Base-by-base conservation (phyloP, 1,139 yeast species). In the Hemisphaericaspora lyxosophila region DNA sequence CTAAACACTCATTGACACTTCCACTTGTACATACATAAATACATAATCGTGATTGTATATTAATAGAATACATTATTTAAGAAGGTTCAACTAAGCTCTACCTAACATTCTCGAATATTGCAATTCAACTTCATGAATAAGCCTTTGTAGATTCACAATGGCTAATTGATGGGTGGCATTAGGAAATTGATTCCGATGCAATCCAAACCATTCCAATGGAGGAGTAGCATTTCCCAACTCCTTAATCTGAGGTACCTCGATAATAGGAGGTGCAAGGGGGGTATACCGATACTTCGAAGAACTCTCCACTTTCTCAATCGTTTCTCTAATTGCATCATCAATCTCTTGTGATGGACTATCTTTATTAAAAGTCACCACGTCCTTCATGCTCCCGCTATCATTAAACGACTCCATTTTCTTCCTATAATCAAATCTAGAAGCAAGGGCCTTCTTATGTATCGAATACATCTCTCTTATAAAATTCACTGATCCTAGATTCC, bases 211-310 rank as follows among this genome's bases (percentile, higher is more conserved):
- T 58, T 92, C 97, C 45, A 92, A 66, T 2, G 98, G 97, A 1
- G 98, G 98, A 0, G 98, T 92, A 1, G 97, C 97, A 61, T 85
- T 92, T 22, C 97, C 97, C 54, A 92, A 70, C 54, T 92, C 97
- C 52, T 82, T 80, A 50, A 92, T 68, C 51, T 84, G 94, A 1
- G 97, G 97, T 17, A 92, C 87, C 45, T 86, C 95, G 33, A 92
- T 88, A 7, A 78, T 69, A 1, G 97, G 96, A 7, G 85, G 85
- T 27, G 75, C 80, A 19, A 85, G 54, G 0, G 97, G 78, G 13
- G 73, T 55, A 51, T 92, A 92, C 0, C 47, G 57, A 50, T 73
- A 85, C 45, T 77, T 78, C 6, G 81, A 70, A 26, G 75, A 78
- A 25, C 69, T 63, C 26, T 83, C 80, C n/a, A 81, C 87, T 46